Conservation (phyloP, 495 filamentous ascomycete species). For the Cryomyces antarcticus region DNA sequence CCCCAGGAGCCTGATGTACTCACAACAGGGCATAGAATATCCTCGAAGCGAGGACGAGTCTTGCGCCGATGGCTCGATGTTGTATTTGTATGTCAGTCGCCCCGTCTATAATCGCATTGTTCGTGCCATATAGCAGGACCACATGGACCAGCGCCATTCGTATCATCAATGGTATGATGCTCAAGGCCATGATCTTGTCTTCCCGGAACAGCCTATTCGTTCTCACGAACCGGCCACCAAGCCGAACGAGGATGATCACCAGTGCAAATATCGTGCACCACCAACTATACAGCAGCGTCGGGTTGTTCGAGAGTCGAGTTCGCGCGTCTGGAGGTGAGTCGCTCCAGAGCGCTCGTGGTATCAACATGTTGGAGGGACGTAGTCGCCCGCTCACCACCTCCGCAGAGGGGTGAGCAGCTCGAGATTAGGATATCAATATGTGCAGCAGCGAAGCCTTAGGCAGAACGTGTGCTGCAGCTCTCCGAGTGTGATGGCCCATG, state of each 20-base stretch:
- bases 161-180: conserved; percentile 56
- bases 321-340: conserved; percentile 4
- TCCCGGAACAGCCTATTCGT: conserved; percentile 67
- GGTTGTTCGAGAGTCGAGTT: conserved; percentile 3
- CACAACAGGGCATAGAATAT: conserved; percentile 50
- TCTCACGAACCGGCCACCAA: conserved; percentile 60
- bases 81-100: conserved; percentile 27
- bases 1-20: conserved; percentile 52
- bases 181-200: conserved; percentile 67
- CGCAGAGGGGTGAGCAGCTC: no score
- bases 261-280: conserved; percentile 77
- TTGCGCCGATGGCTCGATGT: conserved; percentile 36
- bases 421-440: no score
- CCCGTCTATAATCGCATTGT: conserved; percentile 40
- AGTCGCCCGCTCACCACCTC: no score
- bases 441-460: no score
- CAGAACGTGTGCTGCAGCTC: no score
- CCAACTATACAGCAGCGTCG: conserved; percentile 64
- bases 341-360: neutral
- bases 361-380: neutral
- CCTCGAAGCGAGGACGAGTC: conserved; percentile 41
- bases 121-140: conserved; percentile 69
- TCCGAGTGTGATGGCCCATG: no score
- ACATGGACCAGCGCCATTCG: conserved; percentile 79
- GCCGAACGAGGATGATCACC: conserved; percentile 55